Conservation (phyloP, 2,329 filamentous ascomycete genomes). For the Acephala macrosclerotiorum region DNA sequence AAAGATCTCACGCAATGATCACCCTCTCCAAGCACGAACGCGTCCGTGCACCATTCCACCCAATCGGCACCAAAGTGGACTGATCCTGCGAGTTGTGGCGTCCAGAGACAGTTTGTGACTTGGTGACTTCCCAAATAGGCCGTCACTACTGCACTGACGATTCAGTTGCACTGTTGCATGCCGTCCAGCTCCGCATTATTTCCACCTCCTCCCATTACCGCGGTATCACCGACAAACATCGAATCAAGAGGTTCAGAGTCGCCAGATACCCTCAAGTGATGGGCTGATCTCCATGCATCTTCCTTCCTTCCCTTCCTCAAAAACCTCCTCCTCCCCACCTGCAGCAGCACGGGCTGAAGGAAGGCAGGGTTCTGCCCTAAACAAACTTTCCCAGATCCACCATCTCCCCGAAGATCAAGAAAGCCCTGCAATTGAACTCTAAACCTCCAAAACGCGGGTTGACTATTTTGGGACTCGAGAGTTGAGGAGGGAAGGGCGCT, state of each 20-base stretch:
- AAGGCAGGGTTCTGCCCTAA: not conserved
- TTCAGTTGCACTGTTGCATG: too few relatives aligned
- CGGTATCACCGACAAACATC: not conserved
- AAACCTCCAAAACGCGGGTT: not conserved
- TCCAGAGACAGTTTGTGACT: not conserved
- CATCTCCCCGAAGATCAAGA: not conserved
- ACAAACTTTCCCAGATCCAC: not conserved
- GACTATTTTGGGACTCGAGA: not conserved
- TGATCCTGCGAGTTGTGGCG: conserved; percentile 1
- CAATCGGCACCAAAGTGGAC: conserved; percentile 1
- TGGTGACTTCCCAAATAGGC: not conserved
- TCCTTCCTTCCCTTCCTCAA: not conserved
- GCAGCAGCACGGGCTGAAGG: not conserved
- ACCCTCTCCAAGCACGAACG: not conserved
- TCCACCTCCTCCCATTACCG: not conserved
- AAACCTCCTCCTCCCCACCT: not conserved
- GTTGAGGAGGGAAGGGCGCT: not conserved
- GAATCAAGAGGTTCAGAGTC: not conserved
- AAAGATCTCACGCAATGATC: not conserved
- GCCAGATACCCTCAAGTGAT: not conserved
- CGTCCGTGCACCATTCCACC: conserved; percentile 4
- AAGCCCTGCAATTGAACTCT: conserved; percentile 2
- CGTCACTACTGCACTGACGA: not conserved
- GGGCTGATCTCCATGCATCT: not conserved
- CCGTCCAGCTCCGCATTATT: not conserved